These are phyloP conservation scores for Rhodotorula toruloides DNA, from an alignment of 768 basidiomycete species.

Conservation along the genomic window DNA sequence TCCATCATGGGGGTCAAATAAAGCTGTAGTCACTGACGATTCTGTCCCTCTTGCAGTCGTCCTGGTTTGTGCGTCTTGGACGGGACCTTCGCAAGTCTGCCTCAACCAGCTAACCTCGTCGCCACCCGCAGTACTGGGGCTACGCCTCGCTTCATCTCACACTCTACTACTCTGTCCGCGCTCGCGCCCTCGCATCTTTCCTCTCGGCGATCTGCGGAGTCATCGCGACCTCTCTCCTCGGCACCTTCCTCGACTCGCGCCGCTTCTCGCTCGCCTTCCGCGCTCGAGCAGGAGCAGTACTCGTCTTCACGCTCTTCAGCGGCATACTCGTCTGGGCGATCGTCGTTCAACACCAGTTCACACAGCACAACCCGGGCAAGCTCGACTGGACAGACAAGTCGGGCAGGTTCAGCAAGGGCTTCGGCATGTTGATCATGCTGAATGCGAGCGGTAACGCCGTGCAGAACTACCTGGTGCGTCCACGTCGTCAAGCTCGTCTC, in stretches of 20 bases:
- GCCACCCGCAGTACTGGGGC: not conserved
- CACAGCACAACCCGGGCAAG: constrained; percentile 4
- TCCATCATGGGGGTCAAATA: too few species aligned
- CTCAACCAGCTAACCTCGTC: not conserved
- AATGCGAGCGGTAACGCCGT: constrained; percentile 8
- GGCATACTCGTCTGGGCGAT: constrained; percentile 19
- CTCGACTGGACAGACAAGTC: constrained; percentile 11
- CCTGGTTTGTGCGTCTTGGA: constrained; percentile 6
- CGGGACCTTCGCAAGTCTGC: not conserved
- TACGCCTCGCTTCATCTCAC: constrained; percentile 13
- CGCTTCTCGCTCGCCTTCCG: constrained; percentile 1
- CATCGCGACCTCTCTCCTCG: constrained; percentile 11
- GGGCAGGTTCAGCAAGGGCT: constrained; percentile 3
- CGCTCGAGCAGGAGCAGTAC: not conserved
- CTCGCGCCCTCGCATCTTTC: constrained; percentile 18
- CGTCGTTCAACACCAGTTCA: constrained; percentile 13
- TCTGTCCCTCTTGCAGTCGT: not conserved
- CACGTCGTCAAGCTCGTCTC: too few species aligned
- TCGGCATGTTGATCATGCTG: constrained; percentile 12
- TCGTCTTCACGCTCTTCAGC: constrained; percentile 4
- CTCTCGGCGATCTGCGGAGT: constrained; percentile 18
- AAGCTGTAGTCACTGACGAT: too few species aligned
- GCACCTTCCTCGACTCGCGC: constrained; percentile 21
- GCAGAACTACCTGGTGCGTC: constrained; percentile 13
- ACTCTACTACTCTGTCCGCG: constrained; percentile 21